A percentile compares a stretch with the other conserved stretches of the same genome.
phyloP scores from a whole-genome alignment of 1,284 basidiomycete species.

The Xanthoconium separans region DNA sequence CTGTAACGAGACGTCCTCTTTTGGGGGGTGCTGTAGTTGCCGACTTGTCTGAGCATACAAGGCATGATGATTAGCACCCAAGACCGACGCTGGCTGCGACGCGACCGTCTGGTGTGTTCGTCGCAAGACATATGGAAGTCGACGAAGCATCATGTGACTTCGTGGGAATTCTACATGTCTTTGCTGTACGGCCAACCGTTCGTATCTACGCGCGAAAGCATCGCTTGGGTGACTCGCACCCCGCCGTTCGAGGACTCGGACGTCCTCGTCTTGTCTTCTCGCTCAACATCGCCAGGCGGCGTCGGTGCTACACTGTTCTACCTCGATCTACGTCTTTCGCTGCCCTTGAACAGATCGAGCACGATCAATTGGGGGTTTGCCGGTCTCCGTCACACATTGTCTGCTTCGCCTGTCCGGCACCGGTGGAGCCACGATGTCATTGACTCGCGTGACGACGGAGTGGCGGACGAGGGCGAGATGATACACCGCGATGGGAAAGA shows the following conservation, averaged over 20 bases:
- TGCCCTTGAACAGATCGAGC: slow-evolving; percentile 19
- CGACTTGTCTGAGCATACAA: not conserved
- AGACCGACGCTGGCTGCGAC: not conserved
- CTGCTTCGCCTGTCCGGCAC: slow-evolving; percentile 12
- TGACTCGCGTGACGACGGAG: slow-evolving; percentile 20
- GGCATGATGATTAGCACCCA: not conserved
- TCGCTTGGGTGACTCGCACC: slow-evolving; percentile 21
- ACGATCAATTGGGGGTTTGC: slow-evolving; percentile 26
- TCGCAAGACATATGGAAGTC: slow-evolving; percentile 9
- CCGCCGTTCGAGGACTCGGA: slow-evolving; percentile 26
- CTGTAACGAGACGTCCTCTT: slow-evolving; percentile 21
- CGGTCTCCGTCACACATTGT: slow-evolving; percentile 24
- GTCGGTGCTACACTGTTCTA: slow-evolving; percentile 20
- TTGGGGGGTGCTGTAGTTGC: not conserved
- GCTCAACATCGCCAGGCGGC: slow-evolving; percentile 18
- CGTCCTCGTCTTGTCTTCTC: slow-evolving; percentile 30
- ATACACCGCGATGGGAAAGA: slow-evolving; percentile 21
- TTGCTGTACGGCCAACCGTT: slow-evolving; percentile 21
- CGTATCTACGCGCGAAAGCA: slow-evolving; percentile 24
- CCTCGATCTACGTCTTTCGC: slow-evolving; percentile 30
- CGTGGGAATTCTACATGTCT: not conserved
- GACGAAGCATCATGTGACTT: slow-evolving; percentile 2
- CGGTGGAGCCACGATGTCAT: slow-evolving; percentile 22
- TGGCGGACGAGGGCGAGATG: slow-evolving; percentile 22
- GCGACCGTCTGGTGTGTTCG: slow-evolving; percentile 25